Evolutionary conservation across 164 flowering plant species (phyloP).

Genomic region (Vitis labrusca): DNA sequence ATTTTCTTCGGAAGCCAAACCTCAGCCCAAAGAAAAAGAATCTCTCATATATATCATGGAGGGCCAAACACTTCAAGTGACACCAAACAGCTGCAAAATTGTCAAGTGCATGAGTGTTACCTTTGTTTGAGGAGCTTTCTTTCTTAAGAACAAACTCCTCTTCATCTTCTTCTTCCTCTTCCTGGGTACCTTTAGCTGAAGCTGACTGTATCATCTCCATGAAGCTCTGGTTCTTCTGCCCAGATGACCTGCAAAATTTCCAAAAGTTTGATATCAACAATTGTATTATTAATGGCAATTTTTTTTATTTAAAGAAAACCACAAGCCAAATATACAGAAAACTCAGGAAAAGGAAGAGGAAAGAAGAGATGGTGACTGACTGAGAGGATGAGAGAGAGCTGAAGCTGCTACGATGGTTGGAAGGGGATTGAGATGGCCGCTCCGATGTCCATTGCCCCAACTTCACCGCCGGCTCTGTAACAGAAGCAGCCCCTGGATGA

Average conservation of each 20-base stretch:
- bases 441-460: conserved; percentile 56
- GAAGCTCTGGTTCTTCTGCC: conserved; percentile 52
- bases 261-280: background rate
- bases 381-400: conserved; percentile 54
- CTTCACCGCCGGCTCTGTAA: conserved; percentile 44
- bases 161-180: conserved; percentile 68
- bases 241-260: conserved; percentile 32
- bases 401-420: conserved; percentile 42
- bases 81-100: conserved; percentile 1
- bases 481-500: no score
- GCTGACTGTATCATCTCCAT: conserved; percentile 71
- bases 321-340: background rate
- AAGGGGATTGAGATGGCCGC: conserved; percentile 50
- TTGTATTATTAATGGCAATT: no score
- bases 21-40: background rate
- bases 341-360: background rate
- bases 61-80: no score
- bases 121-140: conserved; percentile 60
- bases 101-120: conserved; percentile 18
- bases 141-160: conserved; percentile 61
- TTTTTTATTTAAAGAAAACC: no score
- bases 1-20: no score
- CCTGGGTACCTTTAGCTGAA: conserved; percentile 33
- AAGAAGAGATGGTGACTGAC: conserved; percentile 38
- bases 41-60: background rate